These are phyloP conservation scores for Eucalyptus melliodora DNA, from an alignment of 345 rosid genomes.

Conservation along the genomic window DNA sequence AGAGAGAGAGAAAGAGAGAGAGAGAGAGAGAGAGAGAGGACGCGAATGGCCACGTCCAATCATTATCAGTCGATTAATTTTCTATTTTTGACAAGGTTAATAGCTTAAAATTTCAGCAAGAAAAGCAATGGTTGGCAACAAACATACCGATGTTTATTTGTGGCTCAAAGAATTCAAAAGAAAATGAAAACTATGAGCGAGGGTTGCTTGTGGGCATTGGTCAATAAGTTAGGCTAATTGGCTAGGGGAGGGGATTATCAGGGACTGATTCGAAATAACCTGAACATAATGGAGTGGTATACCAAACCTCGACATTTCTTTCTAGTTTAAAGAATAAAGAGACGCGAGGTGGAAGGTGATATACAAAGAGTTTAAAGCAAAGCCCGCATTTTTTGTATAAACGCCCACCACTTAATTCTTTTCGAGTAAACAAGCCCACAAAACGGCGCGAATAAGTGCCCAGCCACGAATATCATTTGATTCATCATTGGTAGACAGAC, in stretches of 20 bases:
- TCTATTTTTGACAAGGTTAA: background rate
- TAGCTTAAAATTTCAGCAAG: background rate
- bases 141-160: background rate
- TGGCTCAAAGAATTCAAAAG: background rate
- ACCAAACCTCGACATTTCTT: background rate
- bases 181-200: background rate
- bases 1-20: background rate
- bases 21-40: background rate
- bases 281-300: background rate
- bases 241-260: background rate
- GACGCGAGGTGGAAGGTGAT: background rate
- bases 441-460: background rate
- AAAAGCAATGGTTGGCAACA: background rate
- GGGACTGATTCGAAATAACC: background rate
- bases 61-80: background rate
- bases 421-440: background rate
- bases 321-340: background rate
- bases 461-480: background rate
- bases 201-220: background rate
- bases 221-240: background rate
- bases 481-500: background rate
- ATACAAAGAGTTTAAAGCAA: background rate
- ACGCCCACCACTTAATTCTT: background rate
- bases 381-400: background rate
- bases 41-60: background rate